These are phyloP conservation scores for Pelargonium citronellum DNA, from an alignment of 441 rosid species.

Conservation along the genomic window DNA sequence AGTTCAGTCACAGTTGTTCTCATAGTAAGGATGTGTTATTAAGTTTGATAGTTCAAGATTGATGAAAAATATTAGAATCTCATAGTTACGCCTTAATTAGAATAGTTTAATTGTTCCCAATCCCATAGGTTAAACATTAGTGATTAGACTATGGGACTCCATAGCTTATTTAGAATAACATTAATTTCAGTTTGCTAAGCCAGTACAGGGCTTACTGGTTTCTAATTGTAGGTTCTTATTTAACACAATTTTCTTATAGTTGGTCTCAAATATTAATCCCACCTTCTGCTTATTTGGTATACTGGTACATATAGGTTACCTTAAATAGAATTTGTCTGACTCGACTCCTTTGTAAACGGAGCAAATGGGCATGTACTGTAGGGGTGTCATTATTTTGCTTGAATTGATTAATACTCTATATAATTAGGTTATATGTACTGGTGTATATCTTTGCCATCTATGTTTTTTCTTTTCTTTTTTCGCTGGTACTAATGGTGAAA, in stretches of 20 bases:
- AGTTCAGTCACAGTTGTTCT: not conserved
- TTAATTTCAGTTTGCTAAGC: not conserved
- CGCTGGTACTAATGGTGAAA: constrained; percentile 17
- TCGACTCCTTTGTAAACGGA: not conserved
- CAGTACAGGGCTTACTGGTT: not conserved
- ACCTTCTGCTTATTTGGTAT: not conserved
- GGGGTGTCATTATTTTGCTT: not conserved
- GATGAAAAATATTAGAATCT: no score
- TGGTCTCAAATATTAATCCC: not conserved
- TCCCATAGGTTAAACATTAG: no score
- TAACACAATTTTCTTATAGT: not conserved
- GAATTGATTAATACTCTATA: not conserved
- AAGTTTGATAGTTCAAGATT: constrained; percentile 7
- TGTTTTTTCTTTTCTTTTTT: not conserved
- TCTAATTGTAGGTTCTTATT: not conserved
- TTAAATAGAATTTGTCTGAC: not conserved
- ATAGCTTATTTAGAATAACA: not conserved
- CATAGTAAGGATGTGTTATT: not conserved
- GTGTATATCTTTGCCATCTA: not conserved
- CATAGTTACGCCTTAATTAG: no score
- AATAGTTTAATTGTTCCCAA: no score
- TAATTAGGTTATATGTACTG: not conserved
- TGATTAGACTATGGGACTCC: no score
- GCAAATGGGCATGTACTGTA: not conserved
- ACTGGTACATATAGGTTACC: not conserved